Base-by-base conservation (phyloP, 2,329 filamentous ascomycete species). In the Fusarium nodosum region DNA sequence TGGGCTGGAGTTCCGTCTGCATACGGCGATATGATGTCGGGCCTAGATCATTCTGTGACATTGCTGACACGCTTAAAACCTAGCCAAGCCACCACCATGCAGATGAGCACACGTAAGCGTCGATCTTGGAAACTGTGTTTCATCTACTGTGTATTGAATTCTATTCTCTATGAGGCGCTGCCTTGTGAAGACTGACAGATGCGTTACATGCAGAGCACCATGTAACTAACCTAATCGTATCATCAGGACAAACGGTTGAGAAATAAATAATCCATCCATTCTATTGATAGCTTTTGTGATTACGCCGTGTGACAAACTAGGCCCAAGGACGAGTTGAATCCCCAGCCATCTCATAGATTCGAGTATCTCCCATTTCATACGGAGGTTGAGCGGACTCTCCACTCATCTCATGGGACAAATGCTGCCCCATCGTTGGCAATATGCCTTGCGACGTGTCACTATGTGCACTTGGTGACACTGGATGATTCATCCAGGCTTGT, bases 321-420 rank as follows among this genome's bases (percentile, higher is more conserved):
- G 34, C 24, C 39, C 31, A 20, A 20, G 18, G 33, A 22, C 24
- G 34, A 31, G 22, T 6, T 16, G 34, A 4, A 4, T 56, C 34
- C 15, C 34, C 34, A 2, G n/a, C 34, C 33, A 56, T 56, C 33
- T 56, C 44, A 31, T 33, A 50, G 1, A 48, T 26, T 26, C 24
- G 33, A 31, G 20, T 34, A 11, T 48, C 20, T 13, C 2, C 26
- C 20, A 22, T 24, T 6, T 34, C 46, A 9, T 34, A 20, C 33
- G 28, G 33, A 12, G 33, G 44, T n/a, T 39, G 42, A 16, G n/a
- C n/a, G 16, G 53, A 47, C 4, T 47, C 42, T 38, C 53, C 42
- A 20, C 42, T 48, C 31, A 56, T 48, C 20, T 56, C 53, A 7
- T 56, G 31, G 5, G 42, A 11, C 9, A 48, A 18, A n/a, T 31